These are phyloP conservation scores for Calendula officinalis DNA, from an alignment of 129 eudicot species.

Conservation along the genomic window DNA sequence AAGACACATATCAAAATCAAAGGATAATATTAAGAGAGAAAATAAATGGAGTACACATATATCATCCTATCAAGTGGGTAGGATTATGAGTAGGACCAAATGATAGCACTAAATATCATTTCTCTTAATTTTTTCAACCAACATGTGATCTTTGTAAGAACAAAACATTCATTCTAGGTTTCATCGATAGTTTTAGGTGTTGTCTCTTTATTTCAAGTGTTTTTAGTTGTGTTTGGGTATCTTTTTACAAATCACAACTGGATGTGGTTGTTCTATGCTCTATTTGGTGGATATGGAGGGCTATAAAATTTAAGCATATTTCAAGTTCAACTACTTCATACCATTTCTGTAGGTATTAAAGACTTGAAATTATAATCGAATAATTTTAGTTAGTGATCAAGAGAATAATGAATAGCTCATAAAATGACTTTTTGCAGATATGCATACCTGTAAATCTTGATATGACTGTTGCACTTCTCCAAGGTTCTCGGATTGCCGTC, in stretches of 20 bases:
- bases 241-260: too few species aligned
- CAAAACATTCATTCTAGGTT: slow-evolving; percentile 1
- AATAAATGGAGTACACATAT: too few species aligned
- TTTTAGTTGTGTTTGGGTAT: not conserved
- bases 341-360: not conserved
- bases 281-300: too few species aligned
- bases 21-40: too few species aligned
- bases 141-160: not conserved
- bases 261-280: too few species aligned
- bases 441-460: slow-evolving; percentile 27
- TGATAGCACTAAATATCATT: too few species aligned
- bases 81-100: too few species aligned
- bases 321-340: not conserved
- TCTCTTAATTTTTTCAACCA: too few species aligned
- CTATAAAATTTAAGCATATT: not conserved
- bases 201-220: not conserved
- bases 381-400: not conserved
- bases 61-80: too few species aligned
- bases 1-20: too few species aligned
- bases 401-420: not conserved
- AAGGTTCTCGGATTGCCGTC: slow-evolving; percentile 18
- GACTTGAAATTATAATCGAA: not conserved
- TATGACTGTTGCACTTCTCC: slow-evolving; percentile 24
- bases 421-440: not conserved
- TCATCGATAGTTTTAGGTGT: not conserved